Conservation (phyloP, 2,329 filamentous ascomycete species). For the Macrophomina phaseolina region DNA sequence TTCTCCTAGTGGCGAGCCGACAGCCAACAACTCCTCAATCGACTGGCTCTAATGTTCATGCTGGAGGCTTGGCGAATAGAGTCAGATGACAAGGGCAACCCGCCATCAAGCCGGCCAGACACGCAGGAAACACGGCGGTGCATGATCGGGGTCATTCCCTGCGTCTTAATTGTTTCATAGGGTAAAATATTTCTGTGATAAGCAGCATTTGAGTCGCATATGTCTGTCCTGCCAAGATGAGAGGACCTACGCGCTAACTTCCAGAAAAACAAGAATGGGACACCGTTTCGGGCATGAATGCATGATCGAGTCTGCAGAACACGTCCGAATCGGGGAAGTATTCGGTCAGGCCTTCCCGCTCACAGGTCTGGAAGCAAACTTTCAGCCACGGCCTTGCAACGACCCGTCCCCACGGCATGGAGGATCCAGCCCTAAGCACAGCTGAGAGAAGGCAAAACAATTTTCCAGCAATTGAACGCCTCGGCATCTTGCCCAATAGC, state of each 20-base stretch:
- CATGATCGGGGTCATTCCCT: no score
- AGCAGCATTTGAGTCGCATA: no score
- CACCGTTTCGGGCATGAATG: constrained; percentile 4
- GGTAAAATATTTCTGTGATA: no score
- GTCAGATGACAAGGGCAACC: no score
- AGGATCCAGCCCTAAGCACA: background rate
- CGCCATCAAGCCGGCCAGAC: no score
- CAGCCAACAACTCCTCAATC: no score
- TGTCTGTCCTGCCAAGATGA: background rate
- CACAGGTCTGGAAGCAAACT: background rate
- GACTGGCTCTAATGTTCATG: no score
- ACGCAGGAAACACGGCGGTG: no score
- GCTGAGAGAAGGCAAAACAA: background rate
- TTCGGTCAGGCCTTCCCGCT: background rate
- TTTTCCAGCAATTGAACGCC: constrained; percentile 5
- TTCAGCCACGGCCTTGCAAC: background rate
- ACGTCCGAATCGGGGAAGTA: background rate
- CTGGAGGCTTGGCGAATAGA: no score
- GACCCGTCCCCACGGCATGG: background rate
- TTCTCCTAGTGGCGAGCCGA: background rate
- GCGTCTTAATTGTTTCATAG: no score
- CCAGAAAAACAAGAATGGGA: background rate
- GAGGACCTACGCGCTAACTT: background rate
- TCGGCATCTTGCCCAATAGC: background rate
- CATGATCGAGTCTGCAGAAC: constrained; percentile 9